Base-by-base conservation (phyloP, 495 filamentous ascomycete species). In the Penicillium fimorum region DNA sequence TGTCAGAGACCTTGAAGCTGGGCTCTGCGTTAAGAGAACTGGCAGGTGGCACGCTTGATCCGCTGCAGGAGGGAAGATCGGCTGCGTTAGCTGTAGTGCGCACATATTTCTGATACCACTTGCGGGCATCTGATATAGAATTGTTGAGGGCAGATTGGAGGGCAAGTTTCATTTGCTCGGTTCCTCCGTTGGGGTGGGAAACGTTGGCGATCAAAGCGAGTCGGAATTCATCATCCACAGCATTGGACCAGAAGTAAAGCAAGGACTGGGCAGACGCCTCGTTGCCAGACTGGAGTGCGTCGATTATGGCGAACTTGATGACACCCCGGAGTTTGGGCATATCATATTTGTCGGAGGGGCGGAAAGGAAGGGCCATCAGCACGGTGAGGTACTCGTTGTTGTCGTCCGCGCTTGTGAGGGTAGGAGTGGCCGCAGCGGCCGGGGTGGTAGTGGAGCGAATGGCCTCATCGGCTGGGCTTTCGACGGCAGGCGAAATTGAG, bases 31-130 rank as follows among this genome's bases (percentile, higher is more conserved):
- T 70, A 43, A 72, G 46, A 1, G 73, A 72, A 37, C 71, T 69
- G 6, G 68, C 68, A 2, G 76, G 76, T 27, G 80, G 80, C 24
- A 79, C 49, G 13, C 72, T 76, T 10, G 76, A 79, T 12, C 69
- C 67, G 24, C 71, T 81, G 30, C 68, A 57, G 79, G 73, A 73
- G 7, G 38, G 27, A 47, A 52, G 35, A 37, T 22, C 22, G 29
- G 17, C 35, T 41, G 10, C 29, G 5, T 27, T 30, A 32, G 13
- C 5, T 2, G 33, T 37, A 15, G 56, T 22, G 7, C 33, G 27
- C 5, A 27, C 13, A 43, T 55, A 51, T 5, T 22, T 57, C 30
- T 57, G 18, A 29, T 58, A 64, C 66, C 66, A 68, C 29, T 44
- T 13, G 8, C 3, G 13, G 1, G 66, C 66, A 15, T 64, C 63